A percentile compares a stretch with the other conserved stretches of the same genome.
These are phyloP conservation scores for Glycine latifolia DNA, from an alignment of 306 rosid species.

Conservation along the genomic window DNA sequence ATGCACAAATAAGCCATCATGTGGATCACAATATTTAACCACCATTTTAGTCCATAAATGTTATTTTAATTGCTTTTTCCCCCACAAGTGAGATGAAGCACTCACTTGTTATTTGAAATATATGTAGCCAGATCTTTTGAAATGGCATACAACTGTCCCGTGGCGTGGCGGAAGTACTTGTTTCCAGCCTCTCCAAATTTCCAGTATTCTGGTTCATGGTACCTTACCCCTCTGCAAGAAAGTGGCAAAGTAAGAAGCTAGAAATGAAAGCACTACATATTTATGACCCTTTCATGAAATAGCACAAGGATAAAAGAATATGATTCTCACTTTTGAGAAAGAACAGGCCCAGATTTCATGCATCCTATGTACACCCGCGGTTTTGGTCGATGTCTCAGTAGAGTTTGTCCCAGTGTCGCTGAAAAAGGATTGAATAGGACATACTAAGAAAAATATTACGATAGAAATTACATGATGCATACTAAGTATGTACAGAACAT, in stretches of 20 bases:
- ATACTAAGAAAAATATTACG: neutral
- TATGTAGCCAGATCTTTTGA: conserved; percentile 92
- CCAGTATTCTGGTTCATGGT: conserved; percentile 98
- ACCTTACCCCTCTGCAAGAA: conserved; percentile 87
- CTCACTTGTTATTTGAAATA: conserved; percentile 88
- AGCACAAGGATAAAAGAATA: conserved; percentile 3
- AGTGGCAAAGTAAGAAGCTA: conserved; percentile 48
- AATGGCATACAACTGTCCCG: conserved; percentile 94
- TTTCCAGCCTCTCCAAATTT: conserved; percentile 96
- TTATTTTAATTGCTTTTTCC: conserved; percentile 20
- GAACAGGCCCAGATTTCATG: conserved; percentile 99
- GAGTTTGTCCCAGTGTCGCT: conserved; percentile 94
- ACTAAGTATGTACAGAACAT: neutral
- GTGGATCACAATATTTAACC: conserved; percentile 15
- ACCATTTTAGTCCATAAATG: conserved; percentile 14
- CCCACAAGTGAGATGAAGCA: conserved; percentile 13
- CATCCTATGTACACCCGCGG: conserved; percentile 89
- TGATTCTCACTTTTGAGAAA: conserved; percentile 77
- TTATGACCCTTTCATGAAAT: neutral
- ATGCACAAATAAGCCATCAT: conserved; percentile 18
- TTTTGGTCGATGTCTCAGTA: conserved; percentile 83
- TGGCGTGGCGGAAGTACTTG: conserved; percentile 98
- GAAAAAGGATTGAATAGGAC: conserved; percentile 49
- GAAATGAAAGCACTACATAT: conserved; percentile 21
- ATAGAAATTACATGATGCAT: neutral